These are phyloP conservation scores for Hyphopichia pseudoburtonii DNA, from an alignment of 1,139 yeast genomes.

Conservation along the genomic window DNA sequence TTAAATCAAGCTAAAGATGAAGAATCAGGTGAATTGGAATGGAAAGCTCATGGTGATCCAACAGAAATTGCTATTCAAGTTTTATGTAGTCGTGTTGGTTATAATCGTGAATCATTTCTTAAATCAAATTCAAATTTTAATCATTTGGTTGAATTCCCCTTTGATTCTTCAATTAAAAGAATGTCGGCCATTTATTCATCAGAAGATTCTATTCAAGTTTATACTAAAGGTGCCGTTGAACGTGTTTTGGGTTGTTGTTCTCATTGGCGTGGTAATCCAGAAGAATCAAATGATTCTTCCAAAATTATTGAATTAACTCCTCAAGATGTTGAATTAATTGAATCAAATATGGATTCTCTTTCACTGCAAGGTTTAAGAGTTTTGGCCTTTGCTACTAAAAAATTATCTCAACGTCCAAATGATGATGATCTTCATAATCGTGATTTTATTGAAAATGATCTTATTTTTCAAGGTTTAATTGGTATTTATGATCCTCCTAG, in stretches of 20 bases:
- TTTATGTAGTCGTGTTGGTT: constrained; percentile 26
- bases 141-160: constrained; percentile 32
- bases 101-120: constrained; percentile 18
- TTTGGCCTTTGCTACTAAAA: constrained; percentile 41
- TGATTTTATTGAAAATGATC: constrained; percentile 30
- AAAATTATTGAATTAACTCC: constrained; percentile 19
- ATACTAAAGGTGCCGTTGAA: constrained; percentile 58
- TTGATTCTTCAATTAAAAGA: constrained; percentile 41
- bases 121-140: constrained; percentile 10
- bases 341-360: constrained; percentile 33
- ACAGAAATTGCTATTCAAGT: constrained; percentile 41
- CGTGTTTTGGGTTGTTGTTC: constrained; percentile 41
- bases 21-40: constrained; percentile 24
- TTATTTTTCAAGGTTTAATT: constrained; percentile 48
- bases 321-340: constrained; percentile 23
- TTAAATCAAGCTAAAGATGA: constrained; percentile 24
- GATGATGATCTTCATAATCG: constrained; percentile 15
- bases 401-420: constrained; percentile 6
- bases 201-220: constrained; percentile 21
- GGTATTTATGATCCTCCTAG: constrained; percentile 59
- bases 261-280: constrained; percentile 28
- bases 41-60: constrained; percentile 41
- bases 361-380: constrained; percentile 47
- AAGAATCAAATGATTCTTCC: constrained; percentile 15
- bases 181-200: constrained; percentile 45